phyloP scores from a whole-genome alignment of 768 basidiomycete species.

The Boletellus emodensis region DNA sequence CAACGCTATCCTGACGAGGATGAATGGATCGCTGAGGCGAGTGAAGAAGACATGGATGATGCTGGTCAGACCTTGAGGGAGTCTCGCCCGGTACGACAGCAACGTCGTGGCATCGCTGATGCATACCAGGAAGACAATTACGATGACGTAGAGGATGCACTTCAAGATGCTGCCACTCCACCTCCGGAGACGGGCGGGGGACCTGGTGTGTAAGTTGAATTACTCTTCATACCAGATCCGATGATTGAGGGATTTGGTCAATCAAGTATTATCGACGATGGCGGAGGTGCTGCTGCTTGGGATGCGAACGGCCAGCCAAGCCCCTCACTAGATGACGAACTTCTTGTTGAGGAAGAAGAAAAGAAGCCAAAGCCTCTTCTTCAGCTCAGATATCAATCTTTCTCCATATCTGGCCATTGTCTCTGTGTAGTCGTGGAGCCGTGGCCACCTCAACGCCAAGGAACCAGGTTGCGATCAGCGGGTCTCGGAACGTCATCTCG shows the following conservation, averaged over 20 bases:
- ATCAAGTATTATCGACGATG: background rate
- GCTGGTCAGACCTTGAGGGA: slow-evolving; percentile 8
- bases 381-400: slow-evolving; percentile 65
- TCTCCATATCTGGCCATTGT: slow-evolving; percentile 66
- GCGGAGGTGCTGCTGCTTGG: background rate
- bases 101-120: slow-evolving; percentile 24
- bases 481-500: slow-evolving; percentile 25
- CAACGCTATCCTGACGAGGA: slow-evolving; percentile 26
- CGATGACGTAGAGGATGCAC: slow-evolving; percentile 7
- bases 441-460: slow-evolving; percentile 52
- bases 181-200: background rate
- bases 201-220: slow-evolving; percentile 5
- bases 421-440: slow-evolving; percentile 84
- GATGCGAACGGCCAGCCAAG: slow-evolving; percentile 1
- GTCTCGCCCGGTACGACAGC: slow-evolving; percentile 32
- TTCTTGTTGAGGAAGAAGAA: slow-evolving; percentile 56
- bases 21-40: slow-evolving; percentile 18
- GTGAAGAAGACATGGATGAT: slow-evolving; percentile 14
- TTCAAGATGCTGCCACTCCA: slow-evolving; percentile 13
- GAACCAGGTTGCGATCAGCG: slow-evolving; percentile 31
- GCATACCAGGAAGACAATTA: slow-evolving; percentile 26
- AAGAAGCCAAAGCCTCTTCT: slow-evolving; percentile 69
- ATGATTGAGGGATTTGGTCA: background rate
- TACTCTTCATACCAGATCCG: background rate
- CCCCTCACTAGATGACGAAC: slow-evolving; percentile 29